Conservation (phyloP, 495 filamentous ascomycete genomes). For the Venustampulla echinocandica region DNA sequence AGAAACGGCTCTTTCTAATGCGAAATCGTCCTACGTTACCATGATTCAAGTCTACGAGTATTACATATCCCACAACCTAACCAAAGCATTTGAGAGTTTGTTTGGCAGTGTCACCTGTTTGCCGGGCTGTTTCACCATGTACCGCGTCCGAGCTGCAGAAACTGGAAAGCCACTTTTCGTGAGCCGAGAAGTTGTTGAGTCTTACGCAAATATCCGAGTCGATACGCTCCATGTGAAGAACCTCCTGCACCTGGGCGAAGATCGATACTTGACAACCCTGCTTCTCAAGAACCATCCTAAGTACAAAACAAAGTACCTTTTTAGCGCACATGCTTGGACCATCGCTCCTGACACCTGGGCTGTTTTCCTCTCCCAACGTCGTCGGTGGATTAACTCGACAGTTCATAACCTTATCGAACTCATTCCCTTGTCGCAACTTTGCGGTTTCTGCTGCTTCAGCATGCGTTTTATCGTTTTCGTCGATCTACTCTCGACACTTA, state of each 20-base stretch:
- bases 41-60: conserved; percentile 99
- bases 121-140: conserved; percentile 98
- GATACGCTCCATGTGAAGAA: conserved; percentile 99
- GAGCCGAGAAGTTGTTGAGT: conserved; percentile 77
- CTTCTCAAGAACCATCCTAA: conserved; percentile 86
- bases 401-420: conserved; percentile 97
- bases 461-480: conserved; percentile 98
- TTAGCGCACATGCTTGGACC: conserved; percentile 86
- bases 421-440: conserved; percentile 85
- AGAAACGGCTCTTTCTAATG: conserved; percentile 88
- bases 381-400: conserved; percentile 99
- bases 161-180: conserved; percentile 93
- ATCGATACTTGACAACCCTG: conserved; percentile 92
- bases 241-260: conserved; percentile 85
- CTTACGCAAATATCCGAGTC: conserved; percentile 84
- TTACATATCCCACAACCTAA: conserved; percentile 96
- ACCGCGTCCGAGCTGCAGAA: conserved; percentile 88
- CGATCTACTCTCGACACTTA: conserved; percentile 82
- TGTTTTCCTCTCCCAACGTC: conserved; percentile 95
- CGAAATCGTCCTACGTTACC: conserved; percentile 83
- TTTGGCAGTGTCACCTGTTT: conserved; percentile 97
- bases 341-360: conserved; percentile 88
- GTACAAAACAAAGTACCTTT: conserved; percentile 98
- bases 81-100: conserved; percentile 96
- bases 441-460: conserved; percentile 99